Evolutionary conservation across 2,329 filamentous ascomycete species (phyloP), one percentile per base, ranked within the genome.

Genomic region (Tolypocladium cylindrosporum): DNA sequence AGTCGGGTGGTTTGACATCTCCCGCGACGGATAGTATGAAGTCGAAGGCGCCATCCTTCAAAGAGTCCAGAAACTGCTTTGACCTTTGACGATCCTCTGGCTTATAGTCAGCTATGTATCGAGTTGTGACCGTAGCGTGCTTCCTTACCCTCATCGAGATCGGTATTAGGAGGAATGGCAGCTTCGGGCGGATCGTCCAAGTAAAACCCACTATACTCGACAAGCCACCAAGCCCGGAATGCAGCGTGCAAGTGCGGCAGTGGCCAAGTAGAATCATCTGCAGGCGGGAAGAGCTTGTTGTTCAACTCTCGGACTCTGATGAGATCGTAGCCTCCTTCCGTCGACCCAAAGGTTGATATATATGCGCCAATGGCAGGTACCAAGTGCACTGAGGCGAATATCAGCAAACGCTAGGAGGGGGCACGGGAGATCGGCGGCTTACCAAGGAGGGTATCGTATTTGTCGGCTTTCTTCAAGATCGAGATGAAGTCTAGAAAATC

Each of bases 141-240:
- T 6, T 61, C 21, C 71, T 66, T 62, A 80, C 77, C 77, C 70
- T 80, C 75, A 62, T 85, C 81, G 16, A 90, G 74, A 66, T 91
- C 84, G 57, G 88, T 81, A 54, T 81, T 82, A 50, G 79, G 78
- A 1, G 71, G 72, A 36, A 85, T 77, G 34, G 78, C 77, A 54
- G 82, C 79, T 61, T 82, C 78, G 40, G 83, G 80, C 24, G 83
- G 81, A 65, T 87, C 83, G 64, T 96, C 91, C 59, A 90, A 80
- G 69, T 92, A 96, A 78, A 91, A 90, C 3, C 91, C 90, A 63
- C 90, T 94, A 73, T 97, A 97, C 67, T 97, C 91, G 39, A 90
- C 87, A 53, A 97, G 81, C 94, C 94, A 99, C 81, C 90, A 91
- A 5, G 88, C 84, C 57, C 84, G 82, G 14, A 92, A 81, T 4